Conservation (phyloP, 306 rosid genomes). For the Dryas drummondii region DNA sequence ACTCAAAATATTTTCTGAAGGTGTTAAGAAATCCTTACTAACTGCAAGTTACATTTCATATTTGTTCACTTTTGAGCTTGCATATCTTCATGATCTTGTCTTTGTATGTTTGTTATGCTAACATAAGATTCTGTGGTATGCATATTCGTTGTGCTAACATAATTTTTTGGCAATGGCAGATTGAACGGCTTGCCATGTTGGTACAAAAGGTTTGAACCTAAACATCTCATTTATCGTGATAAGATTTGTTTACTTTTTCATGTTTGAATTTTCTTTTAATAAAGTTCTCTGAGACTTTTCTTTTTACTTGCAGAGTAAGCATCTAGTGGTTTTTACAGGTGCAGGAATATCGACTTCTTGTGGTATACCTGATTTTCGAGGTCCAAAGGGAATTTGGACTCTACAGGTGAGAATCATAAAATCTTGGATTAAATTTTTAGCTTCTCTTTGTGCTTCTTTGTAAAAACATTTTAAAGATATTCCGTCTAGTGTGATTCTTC, state of each 20-base stretch:
- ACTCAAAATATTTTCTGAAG: background rate
- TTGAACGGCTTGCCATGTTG: conserved; percentile 64
- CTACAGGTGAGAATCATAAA: conserved; percentile 66
- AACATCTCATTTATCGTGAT: conserved; percentile 26
- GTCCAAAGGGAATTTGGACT: conserved; percentile 98
- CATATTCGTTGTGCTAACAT: conserved; percentile 25
- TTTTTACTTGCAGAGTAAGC: conserved; percentile 84
- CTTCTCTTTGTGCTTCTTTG: background rate
- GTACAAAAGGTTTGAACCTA: conserved; percentile 61
- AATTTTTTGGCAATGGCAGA: conserved; percentile 45
- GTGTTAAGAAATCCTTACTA: background rate
- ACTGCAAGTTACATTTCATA: background rate
- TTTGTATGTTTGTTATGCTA: background rate
- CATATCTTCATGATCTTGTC: background rate
- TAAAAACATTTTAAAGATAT: background rate
- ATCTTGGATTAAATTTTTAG: background rate
- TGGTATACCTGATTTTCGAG: conserved; percentile 98
- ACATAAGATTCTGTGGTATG: background rate
- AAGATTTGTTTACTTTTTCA: conserved; percentile 13
- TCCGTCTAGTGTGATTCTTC: background rate
- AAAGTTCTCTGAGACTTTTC: conserved; percentile 20
- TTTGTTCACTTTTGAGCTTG: background rate
- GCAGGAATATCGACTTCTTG: conserved; percentile 98
- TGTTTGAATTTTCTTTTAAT: conserved; percentile 20
- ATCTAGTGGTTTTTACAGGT: conserved; percentile 96